Evolutionary conservation across 495 filamentous ascomycete genomes (phyloP).

Genomic region (Lophiotrema nucula): DNA sequence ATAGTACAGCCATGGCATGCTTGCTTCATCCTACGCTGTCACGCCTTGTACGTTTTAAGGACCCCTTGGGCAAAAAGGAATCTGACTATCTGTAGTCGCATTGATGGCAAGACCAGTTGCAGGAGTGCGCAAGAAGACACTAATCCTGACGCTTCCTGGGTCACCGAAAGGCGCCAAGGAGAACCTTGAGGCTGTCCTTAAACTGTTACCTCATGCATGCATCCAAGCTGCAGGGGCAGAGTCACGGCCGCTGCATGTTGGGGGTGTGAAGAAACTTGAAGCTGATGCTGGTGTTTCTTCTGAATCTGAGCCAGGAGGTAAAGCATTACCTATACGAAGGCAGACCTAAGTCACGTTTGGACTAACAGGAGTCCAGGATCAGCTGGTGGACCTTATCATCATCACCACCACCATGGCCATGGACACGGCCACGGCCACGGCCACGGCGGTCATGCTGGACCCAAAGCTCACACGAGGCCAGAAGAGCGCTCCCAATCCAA

Average conservation of each 20-base stretch:
- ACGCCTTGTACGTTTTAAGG: slow-evolving; percentile 74
- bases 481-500: slow-evolving; percentile 65
- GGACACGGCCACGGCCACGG: slow-evolving; percentile 56
- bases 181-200: slow-evolving; percentile 89
- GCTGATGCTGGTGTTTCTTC: slow-evolving; percentile 66
- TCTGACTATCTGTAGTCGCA: slow-evolving; percentile 62
- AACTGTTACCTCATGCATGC: slow-evolving; percentile 89
- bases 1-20: slow-evolving; percentile 78
- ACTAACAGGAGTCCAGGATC: slow-evolving; percentile 11
- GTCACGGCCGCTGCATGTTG: slow-evolving; percentile 75
- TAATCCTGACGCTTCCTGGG: slow-evolving; percentile 89
- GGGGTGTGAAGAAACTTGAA: slow-evolving; percentile 81
- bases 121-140: slow-evolving; percentile 75
- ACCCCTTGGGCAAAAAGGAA: too few species aligned
- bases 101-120: slow-evolving; percentile 95
- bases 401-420: slow-evolving; percentile 55
- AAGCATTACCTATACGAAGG: background rate
- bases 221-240: slow-evolving; percentile 79
- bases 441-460: slow-evolving; percentile 61
- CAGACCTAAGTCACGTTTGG: too few species aligned
- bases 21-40: slow-evolving; percentile 75
- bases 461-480: slow-evolving; percentile 69
- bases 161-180: slow-evolving; percentile 97
- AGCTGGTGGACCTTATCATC: slow-evolving; percentile 9
- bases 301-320: slow-evolving; percentile 7